Percentiles rank a stretch among this genome's conserved stretches.
phyloP scores from a whole-genome alignment of 1,139 yeast species.

The Zhuliangozyma parablackwelliae region DNA sequence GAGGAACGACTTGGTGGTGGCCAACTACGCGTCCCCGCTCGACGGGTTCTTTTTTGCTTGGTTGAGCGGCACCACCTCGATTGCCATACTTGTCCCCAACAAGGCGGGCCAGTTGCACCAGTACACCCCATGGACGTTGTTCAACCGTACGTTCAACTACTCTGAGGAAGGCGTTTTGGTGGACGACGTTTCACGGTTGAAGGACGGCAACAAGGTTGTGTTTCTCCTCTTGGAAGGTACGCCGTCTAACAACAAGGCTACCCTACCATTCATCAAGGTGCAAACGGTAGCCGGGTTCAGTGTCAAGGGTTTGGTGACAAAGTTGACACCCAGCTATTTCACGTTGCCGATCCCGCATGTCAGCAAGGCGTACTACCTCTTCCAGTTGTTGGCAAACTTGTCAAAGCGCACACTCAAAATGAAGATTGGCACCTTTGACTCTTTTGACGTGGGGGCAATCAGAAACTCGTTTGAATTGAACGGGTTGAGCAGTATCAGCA shows the following conservation, averaged over 20 bases:
- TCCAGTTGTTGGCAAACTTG: slow-evolving; percentile 21
- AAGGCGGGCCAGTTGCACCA: slow-evolving; percentile 29
- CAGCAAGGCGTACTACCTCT: slow-evolving; percentile 17
- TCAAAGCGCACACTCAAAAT: slow-evolving; percentile 16
- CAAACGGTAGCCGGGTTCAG: slow-evolving; percentile 13
- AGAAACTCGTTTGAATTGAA: slow-evolving; percentile 26
- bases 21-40: slow-evolving; percentile 54
- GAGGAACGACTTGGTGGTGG: slow-evolving; percentile 40
- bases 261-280: slow-evolving; percentile 42
- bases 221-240: slow-evolving; percentile 65
- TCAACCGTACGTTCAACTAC: slow-evolving; percentile 26
- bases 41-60: slow-evolving; percentile 35
- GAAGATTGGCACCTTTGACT: slow-evolving; percentile 20
- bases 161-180: slow-evolving; percentile 14
- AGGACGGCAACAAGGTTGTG: slow-evolving; percentile 30
- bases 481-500: slow-evolving; percentile 24
- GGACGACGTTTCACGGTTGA: slow-evolving; percentile 17
- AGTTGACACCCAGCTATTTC: slow-evolving; percentile 31
- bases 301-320: slow-evolving; percentile 43
- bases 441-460: slow-evolving; percentile 10
- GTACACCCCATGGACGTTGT: slow-evolving; percentile 32
- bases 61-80: slow-evolving; percentile 13
- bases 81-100: slow-evolving; percentile 44
- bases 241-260: slow-evolving; percentile 59
- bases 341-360: slow-evolving; percentile 31